Evolutionary conservation across 805 yeast genomes (phyloP).

Genomic region (Komagataella kurtzmanii): DNA sequence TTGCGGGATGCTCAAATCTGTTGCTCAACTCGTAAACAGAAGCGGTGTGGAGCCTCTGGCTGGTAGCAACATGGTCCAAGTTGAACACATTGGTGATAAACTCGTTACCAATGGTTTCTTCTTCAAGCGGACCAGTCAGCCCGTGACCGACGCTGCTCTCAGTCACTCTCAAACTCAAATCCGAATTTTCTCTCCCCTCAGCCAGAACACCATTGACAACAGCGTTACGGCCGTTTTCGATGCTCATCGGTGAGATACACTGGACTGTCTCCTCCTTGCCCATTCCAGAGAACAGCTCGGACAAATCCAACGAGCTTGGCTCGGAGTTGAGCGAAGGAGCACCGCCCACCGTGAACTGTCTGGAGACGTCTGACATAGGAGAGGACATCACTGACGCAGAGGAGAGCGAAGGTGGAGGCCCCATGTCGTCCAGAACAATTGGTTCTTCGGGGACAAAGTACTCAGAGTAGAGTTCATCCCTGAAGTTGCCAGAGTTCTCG

Average conservation of each 20-base stretch:
- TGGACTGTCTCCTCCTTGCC: neutral
- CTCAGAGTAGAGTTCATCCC: neutral
- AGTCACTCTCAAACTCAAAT: neutral
- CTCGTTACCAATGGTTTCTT: neutral
- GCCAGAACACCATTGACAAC: neutral
- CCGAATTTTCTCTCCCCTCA: neutral
- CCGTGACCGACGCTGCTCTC: neutral
- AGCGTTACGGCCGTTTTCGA: neutral
- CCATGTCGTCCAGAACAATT: neutral
- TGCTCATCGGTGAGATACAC: neutral
- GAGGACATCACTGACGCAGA: neutral
- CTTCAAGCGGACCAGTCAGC: neutral
- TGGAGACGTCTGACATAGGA: neutral
- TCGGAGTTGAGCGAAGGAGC: neutral
- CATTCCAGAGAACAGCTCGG: neutral
- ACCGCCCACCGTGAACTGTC: neutral
- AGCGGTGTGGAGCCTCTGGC: neutral
- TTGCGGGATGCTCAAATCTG: neutral
- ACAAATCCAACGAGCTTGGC: neutral
- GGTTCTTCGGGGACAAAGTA: neutral
- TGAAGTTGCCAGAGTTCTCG: neutral
- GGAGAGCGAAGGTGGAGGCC: neutral
- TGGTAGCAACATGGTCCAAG: neutral
- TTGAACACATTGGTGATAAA: neutral
- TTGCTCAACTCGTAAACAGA: neutral